A percentile compares a stretch with the other conserved stretches of the same genome.
Evolutionary conservation across 768 basidiomycete species (phyloP).

Genomic region (Suillus cothurnatus): DNA sequence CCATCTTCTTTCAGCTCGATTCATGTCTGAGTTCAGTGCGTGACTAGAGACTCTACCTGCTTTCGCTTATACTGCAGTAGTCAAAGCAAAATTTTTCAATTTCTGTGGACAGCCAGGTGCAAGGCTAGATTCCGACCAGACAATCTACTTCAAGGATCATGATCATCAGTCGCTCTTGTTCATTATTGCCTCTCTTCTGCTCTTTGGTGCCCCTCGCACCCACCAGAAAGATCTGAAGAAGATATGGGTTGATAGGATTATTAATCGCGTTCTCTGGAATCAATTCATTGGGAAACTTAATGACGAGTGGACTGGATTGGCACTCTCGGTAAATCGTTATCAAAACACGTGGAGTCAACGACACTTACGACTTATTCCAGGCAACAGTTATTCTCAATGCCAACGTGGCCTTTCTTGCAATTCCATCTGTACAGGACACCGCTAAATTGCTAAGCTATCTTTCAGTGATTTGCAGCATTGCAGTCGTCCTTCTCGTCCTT

Average conservation of each 20-base stretch:
- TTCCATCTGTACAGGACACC: slow-evolving; percentile 36
- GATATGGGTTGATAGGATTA: slow-evolving; percentile 47
- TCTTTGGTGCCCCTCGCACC: slow-evolving; percentile 48
- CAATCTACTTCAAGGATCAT: slow-evolving; percentile 18
- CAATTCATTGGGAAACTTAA: slow-evolving; percentile 43
- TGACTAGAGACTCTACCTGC: not conserved
- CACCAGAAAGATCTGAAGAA: slow-evolving; percentile 42
- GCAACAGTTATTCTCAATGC: slow-evolving; percentile 52
- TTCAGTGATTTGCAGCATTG: slow-evolving; percentile 38
- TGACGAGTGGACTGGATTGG: slow-evolving; percentile 50
- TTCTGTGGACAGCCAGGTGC: slow-evolving; percentile 40
- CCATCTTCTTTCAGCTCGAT: slow-evolving; percentile 32
- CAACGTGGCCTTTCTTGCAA: slow-evolving; percentile 56
- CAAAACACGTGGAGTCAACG: not conserved
- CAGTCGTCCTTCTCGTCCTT: slow-evolving; percentile 36
- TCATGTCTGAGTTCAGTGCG: slow-evolving; percentile 47
- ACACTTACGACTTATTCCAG: slow-evolving; percentile 26
- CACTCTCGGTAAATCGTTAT: slow-evolving; percentile 42
- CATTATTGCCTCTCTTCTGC: slow-evolving; percentile 35
- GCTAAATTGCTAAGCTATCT: slow-evolving; percentile 32
- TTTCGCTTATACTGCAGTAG: slow-evolving; percentile 17
- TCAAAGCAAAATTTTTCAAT: slow-evolving; percentile 33
- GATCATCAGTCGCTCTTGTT: slow-evolving; percentile 35
- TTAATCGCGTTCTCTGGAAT: slow-evolving; percentile 41
- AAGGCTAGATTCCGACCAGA: slow-evolving; percentile 32